These are phyloP conservation scores for Tremellales sp. DNA, from an alignment of 1,284 basidiomycete species.

Conservation along the genomic window DNA sequence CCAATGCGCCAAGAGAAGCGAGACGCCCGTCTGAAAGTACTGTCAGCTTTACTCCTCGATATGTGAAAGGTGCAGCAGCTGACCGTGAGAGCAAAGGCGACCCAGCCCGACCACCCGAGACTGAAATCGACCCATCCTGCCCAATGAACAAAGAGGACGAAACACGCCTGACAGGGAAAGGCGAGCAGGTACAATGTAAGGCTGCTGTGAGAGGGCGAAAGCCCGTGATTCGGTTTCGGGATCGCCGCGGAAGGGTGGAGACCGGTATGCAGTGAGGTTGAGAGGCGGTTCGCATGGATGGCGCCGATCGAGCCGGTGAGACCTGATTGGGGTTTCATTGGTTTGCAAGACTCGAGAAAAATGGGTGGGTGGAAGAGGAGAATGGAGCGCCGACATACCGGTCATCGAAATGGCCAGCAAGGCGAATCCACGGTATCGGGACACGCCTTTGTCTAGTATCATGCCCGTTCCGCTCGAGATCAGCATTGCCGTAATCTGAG, in stretches of 20 bases:
- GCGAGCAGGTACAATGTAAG: conserved; percentile 67
- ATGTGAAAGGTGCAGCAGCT: conserved; percentile 37
- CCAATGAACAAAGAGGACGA: conserved; percentile 61
- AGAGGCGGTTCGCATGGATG: conserved; percentile 85
- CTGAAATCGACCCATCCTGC: conserved; percentile 74
- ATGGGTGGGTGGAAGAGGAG: neutral
- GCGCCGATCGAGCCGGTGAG: conserved; percentile 83
- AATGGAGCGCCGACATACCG: conserved; percentile 52
- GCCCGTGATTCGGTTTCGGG: conserved; percentile 15
- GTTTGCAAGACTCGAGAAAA: neutral
- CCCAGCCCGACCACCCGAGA: conserved; percentile 60
- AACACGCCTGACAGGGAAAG: conserved; percentile 69
- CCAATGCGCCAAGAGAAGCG: conserved; percentile 63
- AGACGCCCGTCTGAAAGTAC: conserved; percentile 59
- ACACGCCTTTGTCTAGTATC: conserved; percentile 84
- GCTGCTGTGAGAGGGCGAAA: conserved; percentile 35
- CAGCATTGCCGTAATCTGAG: conserved; percentile 73
- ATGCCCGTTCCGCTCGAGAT: conserved; percentile 89
- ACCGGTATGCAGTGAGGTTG: conserved; percentile 55
- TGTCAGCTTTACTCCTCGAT: neutral
- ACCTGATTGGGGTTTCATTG: conserved; percentile 50
- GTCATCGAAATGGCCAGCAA: conserved; percentile 84
- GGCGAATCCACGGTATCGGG: conserved; percentile 79
- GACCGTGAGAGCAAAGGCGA: conserved; percentile 72
- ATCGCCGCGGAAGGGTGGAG: conserved; percentile 26